Evolutionary conservation across 371 early-diverging fungal genomes (phyloP).

Genomic region (Blakeslea trispora): DNA sequence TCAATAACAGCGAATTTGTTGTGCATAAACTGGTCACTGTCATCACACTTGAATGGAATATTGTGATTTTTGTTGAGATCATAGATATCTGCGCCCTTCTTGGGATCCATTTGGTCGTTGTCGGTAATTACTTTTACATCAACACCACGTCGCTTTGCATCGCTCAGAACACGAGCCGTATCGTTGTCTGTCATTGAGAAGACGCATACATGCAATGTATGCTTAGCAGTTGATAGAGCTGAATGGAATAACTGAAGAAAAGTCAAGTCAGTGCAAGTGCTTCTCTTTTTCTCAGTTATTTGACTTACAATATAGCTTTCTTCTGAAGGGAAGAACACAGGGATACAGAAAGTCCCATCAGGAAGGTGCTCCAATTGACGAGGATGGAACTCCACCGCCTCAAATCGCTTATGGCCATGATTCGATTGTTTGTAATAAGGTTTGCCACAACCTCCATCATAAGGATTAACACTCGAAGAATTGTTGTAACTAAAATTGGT

Average conservation of each 20-base stretch:
- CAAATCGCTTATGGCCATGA: constrained; percentile 6
- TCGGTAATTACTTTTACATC: constrained; percentile 62
- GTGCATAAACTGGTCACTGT: constrained; percentile 61
- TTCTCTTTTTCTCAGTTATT: not conserved
- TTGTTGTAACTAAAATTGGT: constrained; percentile 13
- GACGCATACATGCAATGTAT: constrained; percentile 55
- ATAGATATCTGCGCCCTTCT: constrained; percentile 53
- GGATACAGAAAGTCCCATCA: constrained; percentile 47
- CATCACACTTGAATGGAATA: constrained; percentile 49
- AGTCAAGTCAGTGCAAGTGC: constrained; percentile 27
- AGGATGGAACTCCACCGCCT: constrained; percentile 21
- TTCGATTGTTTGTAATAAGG: constrained; percentile 1
- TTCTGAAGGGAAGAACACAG: constrained; percentile 60
- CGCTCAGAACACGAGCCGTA: constrained; percentile 48
- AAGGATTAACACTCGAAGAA: constrained; percentile 1
- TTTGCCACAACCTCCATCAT: constrained; percentile 7
- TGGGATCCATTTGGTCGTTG: constrained; percentile 58
- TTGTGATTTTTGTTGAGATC: constrained; percentile 45
- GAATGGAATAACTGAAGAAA: constrained; percentile 38
- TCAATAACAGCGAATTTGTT: constrained; percentile 71
- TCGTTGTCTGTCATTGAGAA: constrained; percentile 63
- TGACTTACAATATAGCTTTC: constrained; percentile 33
- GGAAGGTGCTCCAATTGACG: constrained; percentile 12
- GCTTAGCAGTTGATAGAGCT: constrained; percentile 50
- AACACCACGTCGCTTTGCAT: constrained; percentile 59